Conservation (phyloP, 2,329 filamentous ascomycete genomes). For the Zasmidium citrigriseum region DNA sequence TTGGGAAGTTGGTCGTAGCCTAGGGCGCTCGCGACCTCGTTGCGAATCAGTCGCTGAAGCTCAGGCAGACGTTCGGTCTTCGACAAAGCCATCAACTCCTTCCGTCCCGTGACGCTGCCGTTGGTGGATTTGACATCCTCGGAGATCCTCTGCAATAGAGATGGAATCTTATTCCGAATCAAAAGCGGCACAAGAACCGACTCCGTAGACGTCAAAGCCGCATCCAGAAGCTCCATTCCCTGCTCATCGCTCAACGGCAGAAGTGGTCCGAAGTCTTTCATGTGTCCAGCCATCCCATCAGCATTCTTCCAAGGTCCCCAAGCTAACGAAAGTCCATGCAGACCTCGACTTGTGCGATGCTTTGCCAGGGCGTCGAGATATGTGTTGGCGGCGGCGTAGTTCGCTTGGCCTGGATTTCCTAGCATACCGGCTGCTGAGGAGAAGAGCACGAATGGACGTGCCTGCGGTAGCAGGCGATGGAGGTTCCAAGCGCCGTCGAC, state of each 20-base stretch:
- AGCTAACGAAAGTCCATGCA: conserved; percentile 32
- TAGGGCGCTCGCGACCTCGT: background rate
- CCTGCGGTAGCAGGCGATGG: background rate
- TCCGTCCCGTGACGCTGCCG: background rate
- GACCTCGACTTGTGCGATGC: conserved; percentile 42
- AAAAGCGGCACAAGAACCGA: background rate
- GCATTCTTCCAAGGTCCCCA: background rate
- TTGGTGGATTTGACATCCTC: background rate
- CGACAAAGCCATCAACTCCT: no score
- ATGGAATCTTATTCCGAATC: background rate
- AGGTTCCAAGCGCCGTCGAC: background rate
- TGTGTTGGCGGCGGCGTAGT: conserved; percentile 56
- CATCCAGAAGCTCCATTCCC: background rate
- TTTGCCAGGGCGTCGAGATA: conserved; percentile 25
- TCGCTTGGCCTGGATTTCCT: conserved; percentile 59
- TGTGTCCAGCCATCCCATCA: background rate
- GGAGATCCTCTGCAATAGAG: background rate
- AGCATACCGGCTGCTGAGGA: conserved; percentile 58
- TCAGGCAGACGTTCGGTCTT: background rate
- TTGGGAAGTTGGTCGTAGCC: background rate
- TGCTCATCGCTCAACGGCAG: background rate
- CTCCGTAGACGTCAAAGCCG: background rate
- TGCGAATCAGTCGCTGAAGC: background rate
- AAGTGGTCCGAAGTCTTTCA: background rate
- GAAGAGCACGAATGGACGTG: conserved; percentile 48